phyloP scores from a whole-genome alignment of 225 moss, liverwort and hornwort genomes.

The Bryoerythrophyllum caledonicum region DNA sequence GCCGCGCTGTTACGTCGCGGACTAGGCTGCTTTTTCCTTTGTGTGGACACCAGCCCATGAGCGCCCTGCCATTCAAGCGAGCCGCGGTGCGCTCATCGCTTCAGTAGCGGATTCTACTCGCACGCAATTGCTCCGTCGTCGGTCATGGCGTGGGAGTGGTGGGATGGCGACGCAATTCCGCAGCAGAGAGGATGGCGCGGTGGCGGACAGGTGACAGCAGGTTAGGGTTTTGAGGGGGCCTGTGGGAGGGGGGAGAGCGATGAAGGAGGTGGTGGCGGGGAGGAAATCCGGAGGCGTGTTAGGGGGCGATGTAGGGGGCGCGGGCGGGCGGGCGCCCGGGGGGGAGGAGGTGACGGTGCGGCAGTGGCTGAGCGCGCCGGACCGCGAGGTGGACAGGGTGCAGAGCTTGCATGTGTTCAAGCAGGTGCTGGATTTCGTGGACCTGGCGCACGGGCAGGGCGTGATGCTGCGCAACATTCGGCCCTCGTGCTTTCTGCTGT shows the following conservation, averaged over 20 bases:
- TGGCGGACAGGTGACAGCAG: too few species aligned
- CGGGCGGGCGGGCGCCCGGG: too few species aligned
- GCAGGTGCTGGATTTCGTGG: constrained; percentile 95
- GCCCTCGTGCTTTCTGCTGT: constrained; percentile 90
- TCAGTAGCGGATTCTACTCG: too few species aligned
- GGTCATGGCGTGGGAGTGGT: too few species aligned
- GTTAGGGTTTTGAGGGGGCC: constrained; percentile 13
- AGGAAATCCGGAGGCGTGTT: too few species aligned
- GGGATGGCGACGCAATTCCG: too few species aligned
- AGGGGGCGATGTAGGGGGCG: too few species aligned
- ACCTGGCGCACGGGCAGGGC: constrained; percentile 84
- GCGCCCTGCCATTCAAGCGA: constrained; percentile 5
- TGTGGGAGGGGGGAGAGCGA: constrained; percentile 16
- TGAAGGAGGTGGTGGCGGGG: constrained; percentile 32
- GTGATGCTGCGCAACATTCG: constrained; percentile 93
- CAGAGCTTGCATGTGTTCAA: constrained; percentile 90
- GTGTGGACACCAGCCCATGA: constrained; percentile 29
- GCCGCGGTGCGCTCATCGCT: too few species aligned
- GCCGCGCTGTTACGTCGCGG: constrained; percentile 4
- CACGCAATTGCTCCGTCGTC: too few species aligned
- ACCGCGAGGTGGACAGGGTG: constrained; percentile 69
- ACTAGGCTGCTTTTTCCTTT: constrained; percentile 22
- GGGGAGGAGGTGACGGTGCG: constrained; percentile 73
- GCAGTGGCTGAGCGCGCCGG: constrained; percentile 76
- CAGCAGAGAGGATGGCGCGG: too few species aligned